Base-by-base conservation (phyloP, 1,139 yeast genomes). In the Hansenula lynferdii region DNA sequence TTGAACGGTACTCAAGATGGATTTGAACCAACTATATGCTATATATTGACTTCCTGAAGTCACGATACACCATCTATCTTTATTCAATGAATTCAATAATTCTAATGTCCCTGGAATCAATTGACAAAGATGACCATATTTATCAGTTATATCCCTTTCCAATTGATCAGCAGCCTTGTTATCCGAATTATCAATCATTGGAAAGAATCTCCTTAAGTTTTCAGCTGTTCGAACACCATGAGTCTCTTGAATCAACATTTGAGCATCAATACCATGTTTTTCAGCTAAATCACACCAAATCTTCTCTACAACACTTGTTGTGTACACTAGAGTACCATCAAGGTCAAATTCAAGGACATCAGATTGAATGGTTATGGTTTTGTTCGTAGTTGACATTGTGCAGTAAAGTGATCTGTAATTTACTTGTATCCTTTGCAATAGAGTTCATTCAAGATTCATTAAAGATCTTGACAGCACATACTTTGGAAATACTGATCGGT, bases 171-270 rank as follows among this genome's bases (percentile, higher is more conserved):
- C 72, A 39, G 84, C 75, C 34, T 80, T 85, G 60, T 77, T 81
- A 48, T 77, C 80, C 39, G 66, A 77, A 48, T 70, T 71, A 40
- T 87, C 89, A 57, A 77, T 79, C 58, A 80, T 81, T 42, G 92
- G 90, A 50, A 85, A 79, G 74, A 81, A 80, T 61, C 74, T 76
- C 45, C 77, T 77, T 57, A 85, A 75, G 30, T 84, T 85, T 59
- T 85, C 95, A 50, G 75, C 75, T 15, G 94, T 84, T 65, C 95
- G 76, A 61, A 86, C 79, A 33, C 95, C 95, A 60, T 85, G 95
- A 23, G 86, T 77, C 34, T 84, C 78, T 61, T 78, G 72, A 59
- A 83, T 79, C 43, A 85, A 77, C 53, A 77, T 78, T 42, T 77
- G 80, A 18, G 86, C 77, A 63, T 80, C 77, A 44, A 83, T 82